Evolutionary conservation across 2,329 filamentous ascomycete genomes (phyloP), one percentile per base, ranked within the genome.

Genomic region (Fusarium sp.): DNA sequence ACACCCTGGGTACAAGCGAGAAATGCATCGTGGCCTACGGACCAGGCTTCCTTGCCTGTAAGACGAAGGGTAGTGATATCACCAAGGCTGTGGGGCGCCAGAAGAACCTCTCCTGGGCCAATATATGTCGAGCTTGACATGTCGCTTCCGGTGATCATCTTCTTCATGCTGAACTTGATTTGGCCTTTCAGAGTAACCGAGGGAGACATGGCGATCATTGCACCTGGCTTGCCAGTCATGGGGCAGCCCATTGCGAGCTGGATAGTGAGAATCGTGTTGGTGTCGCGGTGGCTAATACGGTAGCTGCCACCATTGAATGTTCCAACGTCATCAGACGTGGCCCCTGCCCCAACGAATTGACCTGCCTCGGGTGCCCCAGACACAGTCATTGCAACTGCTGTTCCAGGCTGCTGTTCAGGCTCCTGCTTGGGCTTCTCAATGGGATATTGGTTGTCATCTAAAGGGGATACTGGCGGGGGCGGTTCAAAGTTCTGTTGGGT

Each of bases 221-320:
- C 89, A 20, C 95, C 93, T 24, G 96, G 95, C 80, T 94, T 96
- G 6, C 91, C 94, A 28, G 86, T 87, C 58, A 98, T 82, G 0
- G 96, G 96, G 78, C 94, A 97, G 6, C 95, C 95, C 81, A 96
- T 93, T 18, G 96, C 96, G 51, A 98, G 84, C 82, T 98, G 96
- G 28, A 98, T 83, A 1, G 95, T 98, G 70, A 98, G 83, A 75
- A 98, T 92, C 2, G 93, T 95, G 81, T 98, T 99, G 66, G 90
- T 92, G 82, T 98, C 95, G 28, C 96, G 89, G 80, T 99, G 96
- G 79, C 94, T 96, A 80, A 98, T 95, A 48, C 96, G 89, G 81
- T 96, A 99, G 79, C 93, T 96, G 18, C 96, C 96, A 22, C 96
- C 96, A 80, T 98, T 98, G 86, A 98, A 99, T 0, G 93, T 96